phyloP scores from a whole-genome alignment of 2,329 filamentous ascomycete species.

The Camptophora hylomeconis region DNA sequence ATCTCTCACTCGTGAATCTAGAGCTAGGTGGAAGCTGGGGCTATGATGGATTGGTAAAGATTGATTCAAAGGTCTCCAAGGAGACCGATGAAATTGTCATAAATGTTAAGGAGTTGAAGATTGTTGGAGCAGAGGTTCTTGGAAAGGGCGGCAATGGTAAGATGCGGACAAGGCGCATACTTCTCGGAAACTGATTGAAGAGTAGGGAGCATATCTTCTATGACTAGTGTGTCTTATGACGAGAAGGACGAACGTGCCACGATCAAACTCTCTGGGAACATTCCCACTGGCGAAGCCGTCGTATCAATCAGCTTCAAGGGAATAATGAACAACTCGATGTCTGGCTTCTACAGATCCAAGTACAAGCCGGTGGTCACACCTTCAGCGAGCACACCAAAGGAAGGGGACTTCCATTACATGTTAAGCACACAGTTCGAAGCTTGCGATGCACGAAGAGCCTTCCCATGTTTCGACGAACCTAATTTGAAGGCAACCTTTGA shows the following conservation, averaged over 20 bases:
- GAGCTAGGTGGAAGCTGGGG: conserved; percentile 60
- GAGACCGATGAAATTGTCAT: conserved; percentile 64
- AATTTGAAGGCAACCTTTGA: conserved; percentile 95
- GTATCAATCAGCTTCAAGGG: conserved; percentile 65
- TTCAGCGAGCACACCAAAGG: conserved; percentile 64
- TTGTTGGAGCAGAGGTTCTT: conserved; percentile 53
- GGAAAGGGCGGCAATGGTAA: conserved; percentile 41
- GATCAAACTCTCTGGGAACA: conserved; percentile 59
- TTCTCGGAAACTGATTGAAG: background rate
- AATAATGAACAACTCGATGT: conserved; percentile 79
- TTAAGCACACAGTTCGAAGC: conserved; percentile 96
- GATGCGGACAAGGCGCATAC: background rate
- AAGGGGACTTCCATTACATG: conserved; percentile 51
- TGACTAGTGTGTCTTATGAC: conserved; percentile 58
- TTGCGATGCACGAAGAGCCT: conserved; percentile 84
- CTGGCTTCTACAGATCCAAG: conserved; percentile 84
- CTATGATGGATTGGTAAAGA: conserved; percentile 76
- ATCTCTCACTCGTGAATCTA: conserved; percentile 66
- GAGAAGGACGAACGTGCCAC: conserved; percentile 71
- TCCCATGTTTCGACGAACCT: conserved; percentile 97
- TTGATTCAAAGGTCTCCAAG: conserved; percentile 60
- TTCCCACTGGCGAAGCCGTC: conserved; percentile 54
- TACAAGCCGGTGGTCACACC: conserved; percentile 71
- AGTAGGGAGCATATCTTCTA: conserved; percentile 8
- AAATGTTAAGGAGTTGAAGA: conserved; percentile 74